Conservation (phyloP, 768 basidiomycete species). For the Artomyces pyxidatus region DNA sequence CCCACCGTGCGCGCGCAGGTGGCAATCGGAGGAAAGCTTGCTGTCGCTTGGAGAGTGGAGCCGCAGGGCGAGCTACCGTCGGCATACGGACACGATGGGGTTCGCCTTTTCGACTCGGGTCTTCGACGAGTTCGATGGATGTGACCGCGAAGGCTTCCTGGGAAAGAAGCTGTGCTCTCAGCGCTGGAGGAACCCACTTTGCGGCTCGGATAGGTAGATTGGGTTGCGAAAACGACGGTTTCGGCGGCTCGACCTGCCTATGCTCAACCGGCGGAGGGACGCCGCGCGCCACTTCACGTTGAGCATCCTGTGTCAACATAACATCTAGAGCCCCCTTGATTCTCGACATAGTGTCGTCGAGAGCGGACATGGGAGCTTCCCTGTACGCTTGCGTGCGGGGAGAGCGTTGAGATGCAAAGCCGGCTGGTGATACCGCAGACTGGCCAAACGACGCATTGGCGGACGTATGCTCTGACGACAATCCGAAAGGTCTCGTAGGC, state of each 20-base stretch:
- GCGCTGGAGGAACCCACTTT: conserved; percentile 23
- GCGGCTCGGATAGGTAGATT: conserved; percentile 17
- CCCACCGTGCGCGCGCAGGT: conserved; percentile 39
- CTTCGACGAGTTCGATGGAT: background rate
- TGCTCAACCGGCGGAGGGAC: background rate
- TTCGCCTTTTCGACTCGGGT: background rate
- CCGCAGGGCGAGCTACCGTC: conserved; percentile 23
- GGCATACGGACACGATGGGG: conserved; percentile 28
- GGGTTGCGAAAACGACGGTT: too few relatives aligned
- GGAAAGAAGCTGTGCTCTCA: background rate
- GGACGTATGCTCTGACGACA: background rate
- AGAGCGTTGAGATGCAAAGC: conserved; percentile 14
- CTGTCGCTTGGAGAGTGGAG: conserved; percentile 44
- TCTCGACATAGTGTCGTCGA: conserved; percentile 78
- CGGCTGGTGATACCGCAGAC: conserved; percentile 3
- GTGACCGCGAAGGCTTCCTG: background rate
- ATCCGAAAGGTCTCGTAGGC: background rate
- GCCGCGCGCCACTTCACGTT: conserved; percentile 16
- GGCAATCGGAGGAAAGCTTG: conserved; percentile 32
- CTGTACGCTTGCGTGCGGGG: conserved; percentile 28
- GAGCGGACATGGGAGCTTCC: conserved; percentile 57
- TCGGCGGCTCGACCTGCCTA: too few relatives aligned
- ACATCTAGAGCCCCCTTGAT: conserved; percentile 74
- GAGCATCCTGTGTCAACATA: conserved; percentile 45
- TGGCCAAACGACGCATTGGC: conserved; percentile 7